These are phyloP conservation scores for Trichoderma cornu-damae DNA, from an alignment of 2,329 filamentous ascomycete genomes.

Conservation along the genomic window DNA sequence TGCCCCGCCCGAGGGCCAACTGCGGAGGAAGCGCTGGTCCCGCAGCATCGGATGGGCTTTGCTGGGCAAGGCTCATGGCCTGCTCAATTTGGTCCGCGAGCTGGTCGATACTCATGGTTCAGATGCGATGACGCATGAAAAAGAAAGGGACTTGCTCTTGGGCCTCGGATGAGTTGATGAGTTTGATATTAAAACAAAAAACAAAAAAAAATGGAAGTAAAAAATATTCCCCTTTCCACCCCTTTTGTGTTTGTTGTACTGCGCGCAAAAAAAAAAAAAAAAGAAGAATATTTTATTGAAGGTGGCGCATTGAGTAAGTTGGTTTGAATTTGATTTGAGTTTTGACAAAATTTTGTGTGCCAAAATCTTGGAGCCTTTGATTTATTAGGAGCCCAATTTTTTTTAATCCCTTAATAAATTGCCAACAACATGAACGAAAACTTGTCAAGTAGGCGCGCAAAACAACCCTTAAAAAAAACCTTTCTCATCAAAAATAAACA, in stretches of 20 bases:
- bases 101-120: constrained; percentile 39
- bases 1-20: constrained; percentile 37
- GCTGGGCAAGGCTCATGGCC: constrained; percentile 26
- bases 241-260: not conserved
- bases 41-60: constrained; percentile 24
- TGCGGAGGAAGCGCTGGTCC: constrained; percentile 45
- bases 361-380: not conserved
- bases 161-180: not conserved
- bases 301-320: not conserved
- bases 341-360: constrained; percentile 8
- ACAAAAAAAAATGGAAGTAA: too few species aligned
- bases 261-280: not conserved
- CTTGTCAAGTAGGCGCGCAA: not conserved
- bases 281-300: not conserved
- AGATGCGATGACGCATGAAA: not conserved
- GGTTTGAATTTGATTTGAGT: not conserved
- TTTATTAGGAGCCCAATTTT: constrained; percentile 1
- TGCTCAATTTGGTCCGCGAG: constrained; percentile 39
- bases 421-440: not conserved
- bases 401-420: too few species aligned
- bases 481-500: not conserved
- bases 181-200: too few species aligned
- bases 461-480: not conserved
- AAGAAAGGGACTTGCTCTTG: not conserved
- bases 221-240: not conserved